Percentiles rank a stretch among this genome's conserved stretches.
Conservation (phyloP, 2,329 filamentous ascomycete genomes). For the Colletotrichum somersetense region DNA sequence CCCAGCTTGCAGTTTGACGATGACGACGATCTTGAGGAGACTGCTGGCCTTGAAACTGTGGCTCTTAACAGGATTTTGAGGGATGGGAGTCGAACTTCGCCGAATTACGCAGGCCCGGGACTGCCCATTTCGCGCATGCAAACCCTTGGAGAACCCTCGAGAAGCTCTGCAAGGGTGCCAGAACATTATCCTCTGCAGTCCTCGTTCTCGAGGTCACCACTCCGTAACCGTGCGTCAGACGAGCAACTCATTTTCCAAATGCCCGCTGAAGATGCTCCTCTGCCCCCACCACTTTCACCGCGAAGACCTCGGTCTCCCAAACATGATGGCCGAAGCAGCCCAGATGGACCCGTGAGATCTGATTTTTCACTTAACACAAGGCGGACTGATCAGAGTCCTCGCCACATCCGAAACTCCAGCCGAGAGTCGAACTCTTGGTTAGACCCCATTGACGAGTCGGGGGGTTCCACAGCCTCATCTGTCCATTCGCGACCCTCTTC, state of each 20-base stretch:
- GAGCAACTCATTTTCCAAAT: constrained; percentile 59
- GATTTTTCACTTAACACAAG: constrained; percentile 51
- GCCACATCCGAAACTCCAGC: constrained; percentile 72
- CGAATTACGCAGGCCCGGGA: constrained; percentile 11
- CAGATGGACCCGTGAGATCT: constrained; percentile 49
- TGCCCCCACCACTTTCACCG: constrained; percentile 80
- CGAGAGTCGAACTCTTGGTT: constrained; percentile 91
- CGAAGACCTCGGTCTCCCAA: constrained; percentile 62
- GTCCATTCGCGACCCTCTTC: constrained; percentile 85
- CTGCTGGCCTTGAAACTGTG: constrained; percentile 64
- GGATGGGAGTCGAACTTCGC: constrained; percentile 19
- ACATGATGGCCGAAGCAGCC: constrained; percentile 41
- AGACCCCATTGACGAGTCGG: constrained; percentile 94
- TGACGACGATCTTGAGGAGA: constrained; percentile 56
- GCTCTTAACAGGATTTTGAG: constrained; percentile 61
- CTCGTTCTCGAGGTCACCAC: constrained; percentile 65
- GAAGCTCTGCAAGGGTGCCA: constrained; percentile 40
- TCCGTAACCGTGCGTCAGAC: constrained; percentile 50
- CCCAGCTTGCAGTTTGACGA: constrained; percentile 47
- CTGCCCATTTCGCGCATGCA: constrained; percentile 42
- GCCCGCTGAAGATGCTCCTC: constrained; percentile 68
- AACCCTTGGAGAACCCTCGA: constrained; percentile 17
- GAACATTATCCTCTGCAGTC: constrained; percentile 60
- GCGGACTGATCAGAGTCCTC: constrained; percentile 46
- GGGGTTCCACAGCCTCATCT: constrained; percentile 82